Base-by-base conservation (phyloP, 2,329 filamentous ascomycete species). In the Sclerotinia subarctica region DNA sequence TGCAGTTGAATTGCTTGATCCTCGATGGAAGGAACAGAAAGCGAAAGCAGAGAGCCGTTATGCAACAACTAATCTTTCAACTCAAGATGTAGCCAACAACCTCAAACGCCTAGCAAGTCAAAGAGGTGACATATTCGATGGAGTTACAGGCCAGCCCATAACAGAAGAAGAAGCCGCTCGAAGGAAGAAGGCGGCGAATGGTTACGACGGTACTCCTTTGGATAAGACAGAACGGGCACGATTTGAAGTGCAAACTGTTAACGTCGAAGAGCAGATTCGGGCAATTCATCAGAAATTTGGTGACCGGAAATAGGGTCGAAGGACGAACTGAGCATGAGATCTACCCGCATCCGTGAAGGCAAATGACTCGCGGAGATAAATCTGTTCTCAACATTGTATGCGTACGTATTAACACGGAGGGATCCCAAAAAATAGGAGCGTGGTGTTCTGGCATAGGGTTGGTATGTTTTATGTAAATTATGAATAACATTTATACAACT, bases 11-110 rank as follows among this genome's bases (percentile, higher is more conserved):
- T 85, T 97, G 58, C 86, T 97, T 69, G 94, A 98, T 77, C 94
- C 94, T 0, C 87, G 91, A 69, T 98, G 94, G 94, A 96, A 96
- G 78, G 94, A 97, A 77, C 94, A 98, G 78, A 93, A 93, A 73
- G 91, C 92, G 68, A 96, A 96, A 78, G 88, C 92, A 21, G 93
- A 97, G 57, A 88, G 91, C 17, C 90, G 94, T 70, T 92, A 90
- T 72, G 87, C 92, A 1, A 94, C 91, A 0, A 96, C 93, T 13
- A 97, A 96, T 74, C 81, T 97, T 13, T 92, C 90, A 0, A 94
- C 92, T 4, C 87, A 86, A 46, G 94, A 98, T 74, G 93, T 96
- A 57, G 94, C 93, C 64, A 94, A 93, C 78, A 97, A 98, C 77
- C 85, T 98, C 71, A 98, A 98, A 82, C 90, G 94, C n/a, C 84